Conservation (phyloP, 1,284 basidiomycete species). For the Cutaneotrichosporon sp. region DNA sequence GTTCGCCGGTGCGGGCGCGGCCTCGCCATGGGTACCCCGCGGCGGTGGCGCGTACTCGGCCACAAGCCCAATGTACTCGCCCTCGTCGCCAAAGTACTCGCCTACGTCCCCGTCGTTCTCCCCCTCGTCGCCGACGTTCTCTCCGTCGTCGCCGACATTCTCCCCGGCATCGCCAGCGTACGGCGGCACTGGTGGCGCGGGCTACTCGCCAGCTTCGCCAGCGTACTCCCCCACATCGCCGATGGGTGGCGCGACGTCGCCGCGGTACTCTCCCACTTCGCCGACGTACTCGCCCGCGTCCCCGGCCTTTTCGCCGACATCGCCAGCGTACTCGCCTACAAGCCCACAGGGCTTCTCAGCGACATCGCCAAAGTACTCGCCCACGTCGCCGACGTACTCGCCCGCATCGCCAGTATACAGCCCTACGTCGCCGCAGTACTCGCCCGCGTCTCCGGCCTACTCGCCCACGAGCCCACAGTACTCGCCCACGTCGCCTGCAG, state of each 20-base stretch:
- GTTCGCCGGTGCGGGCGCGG: slow-evolving; percentile 57
- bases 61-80: slow-evolving; percentile 65
- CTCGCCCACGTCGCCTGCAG: slow-evolving; percentile 67
- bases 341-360: slow-evolving; percentile 70
- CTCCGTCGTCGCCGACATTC: slow-evolving; percentile 32
- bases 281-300: slow-evolving; percentile 34
- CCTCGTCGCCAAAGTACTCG: slow-evolving; percentile 78
- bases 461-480: slow-evolving; percentile 49
- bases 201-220: slow-evolving; percentile 37
- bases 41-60: slow-evolving; percentile 57
- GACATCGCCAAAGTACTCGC: slow-evolving; percentile 67
- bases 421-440: slow-evolving; percentile 51
- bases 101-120: slow-evolving; percentile 86
- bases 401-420: slow-evolving; percentile 81
- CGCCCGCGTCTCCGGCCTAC: slow-evolving; percentile 37
- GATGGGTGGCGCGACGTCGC: slow-evolving; percentile 20
- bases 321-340: slow-evolving; percentile 47
- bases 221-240: slow-evolving; percentile 27
- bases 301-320: slow-evolving; percentile 53
- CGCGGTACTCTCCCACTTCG: slow-evolving; percentile 22
- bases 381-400: slow-evolving; percentile 54
- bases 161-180: slow-evolving; percentile 68
- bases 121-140: slow-evolving; percentile 78
- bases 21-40: slow-evolving; percentile 66
- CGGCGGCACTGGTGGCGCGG: slow-evolving; percentile 44